These are phyloP conservation scores for Ceriops tagal DNA, from an alignment of 345 rosid species.

Conservation along the genomic window DNA sequence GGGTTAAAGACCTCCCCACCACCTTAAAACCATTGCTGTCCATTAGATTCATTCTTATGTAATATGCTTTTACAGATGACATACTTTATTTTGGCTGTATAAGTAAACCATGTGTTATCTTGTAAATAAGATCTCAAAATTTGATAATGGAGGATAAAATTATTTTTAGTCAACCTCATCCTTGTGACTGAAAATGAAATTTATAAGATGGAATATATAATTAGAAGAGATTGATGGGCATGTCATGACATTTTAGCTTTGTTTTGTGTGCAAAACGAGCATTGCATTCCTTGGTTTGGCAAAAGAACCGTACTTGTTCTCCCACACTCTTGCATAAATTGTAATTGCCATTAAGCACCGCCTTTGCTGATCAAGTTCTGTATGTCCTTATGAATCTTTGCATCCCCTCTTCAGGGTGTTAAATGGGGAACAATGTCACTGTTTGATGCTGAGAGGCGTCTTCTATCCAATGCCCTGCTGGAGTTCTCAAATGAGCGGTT, in stretches of 20 bases:
- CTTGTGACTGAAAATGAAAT: no score
- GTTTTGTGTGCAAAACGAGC: background rate
- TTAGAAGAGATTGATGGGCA: background rate
- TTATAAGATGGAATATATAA: no score
- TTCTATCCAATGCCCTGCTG: conserved; percentile 79
- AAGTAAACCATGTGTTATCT: no score
- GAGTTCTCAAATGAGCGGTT: conserved; percentile 88
- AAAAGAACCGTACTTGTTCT: background rate
- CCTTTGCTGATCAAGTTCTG: background rate
- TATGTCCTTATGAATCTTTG: background rate
- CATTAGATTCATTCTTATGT: no score
- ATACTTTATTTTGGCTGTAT: no score
- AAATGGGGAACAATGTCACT: conserved; percentile 72
- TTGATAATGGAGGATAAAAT: no score
- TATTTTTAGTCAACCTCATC: no score
- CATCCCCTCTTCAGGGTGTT: conserved; percentile 50
- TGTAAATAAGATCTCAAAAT: no score
- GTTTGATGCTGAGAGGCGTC: conserved; percentile 87
- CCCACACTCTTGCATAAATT: no score
- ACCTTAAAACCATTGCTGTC: background rate
- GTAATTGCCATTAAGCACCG: background rate
- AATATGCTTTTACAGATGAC: no score
- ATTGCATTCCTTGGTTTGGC: background rate
- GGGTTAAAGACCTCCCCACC: no score
- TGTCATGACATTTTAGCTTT: background rate